Base-by-base conservation (phyloP, 306 rosid genomes). In the Betula pendula region DNA sequence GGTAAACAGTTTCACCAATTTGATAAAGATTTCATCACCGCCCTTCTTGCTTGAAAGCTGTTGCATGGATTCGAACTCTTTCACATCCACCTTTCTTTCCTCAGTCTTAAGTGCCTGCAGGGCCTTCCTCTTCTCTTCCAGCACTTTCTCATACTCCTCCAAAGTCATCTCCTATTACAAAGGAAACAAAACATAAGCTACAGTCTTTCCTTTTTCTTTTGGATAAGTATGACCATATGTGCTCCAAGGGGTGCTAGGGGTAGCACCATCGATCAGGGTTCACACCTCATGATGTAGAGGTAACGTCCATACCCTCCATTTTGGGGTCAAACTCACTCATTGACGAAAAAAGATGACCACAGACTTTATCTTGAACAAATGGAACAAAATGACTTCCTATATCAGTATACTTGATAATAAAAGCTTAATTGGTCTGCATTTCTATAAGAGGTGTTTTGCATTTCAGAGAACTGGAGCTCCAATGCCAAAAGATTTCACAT, bases 81-180 rank as follows among this genome's bases (percentile, higher is more conserved):
- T 92, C 0, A 68, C 22, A 47, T 95, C 99, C 73, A 95, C 97
- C 83, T 95, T 95, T 84, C 99, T 85, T 75, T 83, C 91, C 83
- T 90, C 96, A 66, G 91, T 78, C 84, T 88, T 95, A n/a, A 77
- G 89, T n/a, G 88, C 85, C 72, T 79, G 88, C 60, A 92, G 71
- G 49, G 97, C 94, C 84, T 88, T 92, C 87, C 99, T 85, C 84
- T 86, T 95, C 82, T 89, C 99, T 77, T 90, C 96, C 77, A 86
- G 80, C 73, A 95, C 83, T 75, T 95, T 95, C 82, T 95, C 89
- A 80, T 92, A 95, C 84, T 95, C 99, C 83, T 90, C 99, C 83
- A 95, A 78, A 7, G 99, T 95, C 99, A 95, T 95, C 76, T 95
- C 97, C 99, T 95, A 44, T 56, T 71, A 82, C 35, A 68, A 47